A percentile compares a stretch with the other conserved stretches of the same genome.
These are phyloP conservation scores for Aspergillus sergii DNA, from an alignment of 2,329 filamentous ascomycete species.

Conservation along the genomic window DNA sequence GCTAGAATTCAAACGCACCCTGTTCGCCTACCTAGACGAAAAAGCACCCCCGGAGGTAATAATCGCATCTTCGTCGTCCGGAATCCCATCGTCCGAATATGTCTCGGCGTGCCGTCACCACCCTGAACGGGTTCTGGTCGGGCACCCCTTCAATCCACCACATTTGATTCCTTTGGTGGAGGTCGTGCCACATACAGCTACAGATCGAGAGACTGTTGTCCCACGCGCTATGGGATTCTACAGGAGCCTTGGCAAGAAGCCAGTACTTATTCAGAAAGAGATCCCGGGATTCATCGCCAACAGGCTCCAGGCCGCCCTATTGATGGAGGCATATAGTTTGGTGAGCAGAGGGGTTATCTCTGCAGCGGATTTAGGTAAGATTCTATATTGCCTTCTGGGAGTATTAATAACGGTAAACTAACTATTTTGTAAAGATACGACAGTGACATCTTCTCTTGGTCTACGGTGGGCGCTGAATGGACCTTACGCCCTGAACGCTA, in stretches of 20 bases:
- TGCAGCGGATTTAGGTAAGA: conserved; percentile 19
- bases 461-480: conserved; percentile 21
- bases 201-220: neutral
- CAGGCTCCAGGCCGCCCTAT: conserved; percentile 46
- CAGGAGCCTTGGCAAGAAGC: conserved; percentile 42
- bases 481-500: conserved; percentile 19
- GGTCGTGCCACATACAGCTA: conserved; percentile 10
- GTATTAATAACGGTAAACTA: neutral
- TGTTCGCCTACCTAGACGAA: conserved; percentile 21
- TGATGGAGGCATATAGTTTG: conserved; percentile 40
- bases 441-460: conserved; percentile 19
- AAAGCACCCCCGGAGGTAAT: conserved; percentile 16
- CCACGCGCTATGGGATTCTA: conserved; percentile 36
- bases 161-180: conserved; percentile 17
- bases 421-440: conserved; percentile 4
- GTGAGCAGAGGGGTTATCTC: conserved; percentile 35
- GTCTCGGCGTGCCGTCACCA: conserved; percentile 10
- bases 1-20: conserved; percentile 19
- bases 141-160: conserved; percentile 17
- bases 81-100: conserved; percentile 16
- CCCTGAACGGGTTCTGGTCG: conserved; percentile 13
- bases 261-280: conserved; percentile 46
- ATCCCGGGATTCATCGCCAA: conserved; percentile 50
- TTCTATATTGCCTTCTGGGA: neutral
- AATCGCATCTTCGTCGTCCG: conserved; percentile 21